phyloP scores from a whole-genome alignment of 768 basidiomycete species.

The Mycena floridula region DNA sequence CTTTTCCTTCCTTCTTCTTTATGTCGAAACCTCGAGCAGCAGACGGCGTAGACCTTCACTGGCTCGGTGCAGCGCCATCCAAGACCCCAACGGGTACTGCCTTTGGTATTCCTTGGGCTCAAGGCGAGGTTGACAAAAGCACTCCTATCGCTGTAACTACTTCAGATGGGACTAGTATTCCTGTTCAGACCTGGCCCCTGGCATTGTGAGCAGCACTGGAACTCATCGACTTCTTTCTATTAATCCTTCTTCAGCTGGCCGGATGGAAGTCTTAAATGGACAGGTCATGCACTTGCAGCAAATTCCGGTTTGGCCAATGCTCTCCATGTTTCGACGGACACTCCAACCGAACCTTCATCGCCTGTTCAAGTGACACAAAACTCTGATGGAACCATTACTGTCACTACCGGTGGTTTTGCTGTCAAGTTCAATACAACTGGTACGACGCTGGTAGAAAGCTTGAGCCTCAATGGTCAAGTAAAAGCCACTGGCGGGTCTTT shows the following conservation, averaged over 20 bases:
- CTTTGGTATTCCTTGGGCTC: constrained; percentile 30
- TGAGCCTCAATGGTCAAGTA: constrained; percentile 20
- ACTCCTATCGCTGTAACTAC: constrained; percentile 19
- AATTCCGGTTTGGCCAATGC: constrained; percentile 16
- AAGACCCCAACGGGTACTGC: constrained; percentile 25
- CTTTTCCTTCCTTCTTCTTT: background rate
- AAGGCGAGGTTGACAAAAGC: constrained; percentile 30
- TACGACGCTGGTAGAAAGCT: constrained; percentile 22
- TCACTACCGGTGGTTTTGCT: constrained; percentile 27
- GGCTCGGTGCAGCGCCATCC: constrained; percentile 23
- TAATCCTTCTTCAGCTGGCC: constrained; percentile 24
- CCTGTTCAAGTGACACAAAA: constrained; percentile 26
- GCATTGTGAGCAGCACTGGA: constrained; percentile 21
- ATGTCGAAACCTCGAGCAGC: constrained; percentile 14
- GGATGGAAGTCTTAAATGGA: constrained; percentile 33
- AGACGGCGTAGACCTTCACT: constrained; percentile 21
- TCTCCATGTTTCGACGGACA: constrained; percentile 22
- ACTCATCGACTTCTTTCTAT: background rate
- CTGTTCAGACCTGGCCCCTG: constrained; percentile 29
- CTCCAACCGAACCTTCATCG: constrained; percentile 24
- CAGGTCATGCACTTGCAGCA: constrained; percentile 28
- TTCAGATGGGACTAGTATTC: constrained; percentile 14
- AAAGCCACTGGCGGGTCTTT: constrained; percentile 24
- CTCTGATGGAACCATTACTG: constrained; percentile 16
- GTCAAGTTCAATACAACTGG: constrained; percentile 27